Evolutionary conservation across 1,139 yeast species (phyloP).

Genomic region (Blastobotrys aristatus): DNA sequence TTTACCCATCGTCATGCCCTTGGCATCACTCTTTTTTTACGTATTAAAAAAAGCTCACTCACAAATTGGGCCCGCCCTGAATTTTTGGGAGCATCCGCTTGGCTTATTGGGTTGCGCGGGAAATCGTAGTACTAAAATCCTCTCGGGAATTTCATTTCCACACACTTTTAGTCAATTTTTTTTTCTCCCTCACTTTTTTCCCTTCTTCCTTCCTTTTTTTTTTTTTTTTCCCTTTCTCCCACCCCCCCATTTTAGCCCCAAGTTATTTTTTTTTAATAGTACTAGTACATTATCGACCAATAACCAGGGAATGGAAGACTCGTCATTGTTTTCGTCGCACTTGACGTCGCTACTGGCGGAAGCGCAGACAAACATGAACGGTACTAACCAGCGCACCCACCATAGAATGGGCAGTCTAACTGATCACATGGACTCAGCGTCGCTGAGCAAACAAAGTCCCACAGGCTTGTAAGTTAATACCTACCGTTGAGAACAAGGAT

Average conservation of each 20-base stretch:
- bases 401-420: conserved; percentile 24
- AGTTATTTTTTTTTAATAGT: too few relatives aligned
- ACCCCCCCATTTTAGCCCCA: not conserved
- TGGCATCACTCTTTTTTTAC: too few relatives aligned
- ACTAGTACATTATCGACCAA: too few relatives aligned
- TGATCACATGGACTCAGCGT: conserved; percentile 21
- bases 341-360: conserved; percentile 25
- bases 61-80: too few relatives aligned
- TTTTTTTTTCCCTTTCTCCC: not conserved
- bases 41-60: too few relatives aligned
- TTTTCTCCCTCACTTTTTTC: not conserved
- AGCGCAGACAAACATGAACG: conserved; percentile 26
- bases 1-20: not conserved
- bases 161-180: too few relatives aligned
- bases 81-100: too few relatives aligned
- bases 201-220: not conserved
- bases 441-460: conserved; percentile 7
- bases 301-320: conserved; percentile 1
- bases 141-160: too few relatives aligned
- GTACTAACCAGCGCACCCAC: conserved; percentile 19
- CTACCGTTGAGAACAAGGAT: too few relatives aligned
- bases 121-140: too few relatives aligned
- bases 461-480: not conserved
- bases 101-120: too few relatives aligned
- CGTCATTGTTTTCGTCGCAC: conserved; percentile 22